These are phyloP conservation scores for Pestalotiopsis sp. DNA, from an alignment of 2,329 filamentous ascomycete species.

Conservation along the genomic window DNA sequence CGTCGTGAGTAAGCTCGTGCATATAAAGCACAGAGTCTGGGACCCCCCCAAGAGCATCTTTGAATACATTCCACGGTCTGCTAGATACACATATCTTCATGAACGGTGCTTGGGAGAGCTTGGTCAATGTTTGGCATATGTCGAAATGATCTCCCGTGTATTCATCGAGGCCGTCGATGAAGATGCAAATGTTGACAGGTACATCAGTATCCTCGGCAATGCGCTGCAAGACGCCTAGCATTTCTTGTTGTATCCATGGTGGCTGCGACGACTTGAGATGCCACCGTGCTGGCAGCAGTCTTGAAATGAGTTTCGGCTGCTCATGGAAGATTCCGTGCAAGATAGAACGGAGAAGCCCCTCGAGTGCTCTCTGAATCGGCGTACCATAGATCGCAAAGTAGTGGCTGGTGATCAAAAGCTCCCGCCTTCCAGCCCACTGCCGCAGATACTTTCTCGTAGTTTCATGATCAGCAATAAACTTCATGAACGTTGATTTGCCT, in stretches of 20 bases:
- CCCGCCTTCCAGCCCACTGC: constrained; percentile 26
- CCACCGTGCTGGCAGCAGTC: background rate
- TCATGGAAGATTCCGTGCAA: background rate
- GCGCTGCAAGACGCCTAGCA: background rate
- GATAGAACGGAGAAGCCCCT: background rate
- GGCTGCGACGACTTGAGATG: background rate
- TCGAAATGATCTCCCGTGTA: constrained; percentile 24
- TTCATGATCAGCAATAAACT: constrained; percentile 15
- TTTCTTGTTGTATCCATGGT: background rate
- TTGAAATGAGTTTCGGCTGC: background rate
- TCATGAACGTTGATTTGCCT: constrained; percentile 24
- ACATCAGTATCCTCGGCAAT: background rate
- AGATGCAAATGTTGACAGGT: constrained; percentile 27
- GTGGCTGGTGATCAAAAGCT: constrained; percentile 25
- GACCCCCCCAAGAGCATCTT: background rate
- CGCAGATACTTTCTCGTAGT: background rate
- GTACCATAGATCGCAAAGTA: constrained; percentile 36
- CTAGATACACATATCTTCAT: background rate
- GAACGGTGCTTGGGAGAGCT: background rate
- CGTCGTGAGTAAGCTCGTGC: background rate
- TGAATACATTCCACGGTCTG: background rate
- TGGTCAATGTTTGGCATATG: background rate
- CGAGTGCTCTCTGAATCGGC: constrained; percentile 28
- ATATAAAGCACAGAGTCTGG: background rate
- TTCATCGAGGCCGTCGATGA: constrained; percentile 35